A percentile compares a stretch with the other conserved stretches of the same genome.
Conservation (phyloP, 2,329 filamentous ascomycete species). For the Hypoxylon sp. region DNA sequence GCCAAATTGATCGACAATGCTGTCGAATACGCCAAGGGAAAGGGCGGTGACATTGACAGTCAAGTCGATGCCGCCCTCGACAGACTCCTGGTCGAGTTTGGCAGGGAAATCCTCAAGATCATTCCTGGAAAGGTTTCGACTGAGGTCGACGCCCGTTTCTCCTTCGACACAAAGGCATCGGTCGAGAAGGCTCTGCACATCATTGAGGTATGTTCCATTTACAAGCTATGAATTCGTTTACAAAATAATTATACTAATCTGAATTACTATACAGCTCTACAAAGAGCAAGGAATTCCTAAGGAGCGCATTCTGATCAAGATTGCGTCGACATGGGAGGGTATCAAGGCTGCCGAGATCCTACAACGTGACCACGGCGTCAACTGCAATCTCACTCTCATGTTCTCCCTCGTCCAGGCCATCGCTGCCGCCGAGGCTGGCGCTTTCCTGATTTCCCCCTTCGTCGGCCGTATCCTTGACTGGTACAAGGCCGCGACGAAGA, state of each 20-base stretch:
- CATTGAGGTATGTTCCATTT: slow-evolving; percentile 79
- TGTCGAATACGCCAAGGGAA: slow-evolving; percentile 86
- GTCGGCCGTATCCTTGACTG: slow-evolving; percentile 99
- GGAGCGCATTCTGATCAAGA: slow-evolving; percentile 97
- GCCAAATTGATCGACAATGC: slow-evolving; percentile 90
- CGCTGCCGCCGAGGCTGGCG: slow-evolving; percentile 92
- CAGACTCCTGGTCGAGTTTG: slow-evolving; percentile 96
- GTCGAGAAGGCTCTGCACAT: slow-evolving; percentile 97
- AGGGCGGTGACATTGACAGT: slow-evolving; percentile 77
- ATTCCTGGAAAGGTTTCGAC: slow-evolving; percentile 99
- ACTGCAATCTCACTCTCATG: slow-evolving; percentile 99
- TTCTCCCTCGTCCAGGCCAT: slow-evolving; percentile 97
- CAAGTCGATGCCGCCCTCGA: slow-evolving; percentile 94
- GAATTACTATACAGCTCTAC: slow-evolving; percentile 78
- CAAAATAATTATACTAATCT: slow-evolving; percentile 25
- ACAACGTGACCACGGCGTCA: slow-evolving; percentile 94
- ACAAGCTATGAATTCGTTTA: not conserved
- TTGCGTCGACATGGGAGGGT: slow-evolving; percentile 99
- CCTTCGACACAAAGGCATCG: slow-evolving; percentile 93
- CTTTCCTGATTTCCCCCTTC: slow-evolving; percentile 99
- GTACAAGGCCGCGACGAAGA: slow-evolving; percentile 97
- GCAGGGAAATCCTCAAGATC: slow-evolving; percentile 96
- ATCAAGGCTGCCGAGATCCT: slow-evolving; percentile 99
- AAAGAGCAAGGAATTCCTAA: slow-evolving; percentile 91
- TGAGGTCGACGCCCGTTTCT: slow-evolving; percentile 96